A percentile compares a stretch with the other conserved stretches of the same genome.
Evolutionary conservation across 1,284 basidiomycete species (phyloP).

Genomic region (Sutorius eximius): DNA sequence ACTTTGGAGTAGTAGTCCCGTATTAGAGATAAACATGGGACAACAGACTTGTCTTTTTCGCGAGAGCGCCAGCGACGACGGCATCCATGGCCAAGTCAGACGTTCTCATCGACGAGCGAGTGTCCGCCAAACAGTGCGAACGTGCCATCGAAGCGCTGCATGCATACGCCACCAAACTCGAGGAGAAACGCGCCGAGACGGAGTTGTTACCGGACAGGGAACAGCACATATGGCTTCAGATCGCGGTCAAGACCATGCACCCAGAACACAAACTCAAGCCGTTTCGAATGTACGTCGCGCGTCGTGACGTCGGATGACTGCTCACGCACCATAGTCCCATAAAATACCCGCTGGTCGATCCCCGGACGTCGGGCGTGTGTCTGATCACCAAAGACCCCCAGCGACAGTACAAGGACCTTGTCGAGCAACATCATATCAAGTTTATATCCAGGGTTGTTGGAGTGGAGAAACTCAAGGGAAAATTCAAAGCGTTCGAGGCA

Average conservation of each 20-base stretch:
- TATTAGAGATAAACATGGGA: slow-evolving; percentile 16
- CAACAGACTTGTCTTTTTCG: slow-evolving; percentile 15
- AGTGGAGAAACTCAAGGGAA: slow-evolving; percentile 84
- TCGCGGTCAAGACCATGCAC: slow-evolving; percentile 80
- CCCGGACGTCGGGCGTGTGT: slow-evolving; percentile 76
- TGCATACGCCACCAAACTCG: slow-evolving; percentile 63
- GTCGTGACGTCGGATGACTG: not conserved
- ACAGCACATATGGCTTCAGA: slow-evolving; percentile 82
- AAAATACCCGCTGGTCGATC: slow-evolving; percentile 81
- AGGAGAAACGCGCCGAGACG: slow-evolving; percentile 63
- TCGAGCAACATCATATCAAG: slow-evolving; percentile 76
- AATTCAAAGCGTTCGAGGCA: slow-evolving; percentile 93
- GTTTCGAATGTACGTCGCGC: slow-evolving; percentile 68
- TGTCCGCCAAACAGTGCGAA: slow-evolving; percentile 73
- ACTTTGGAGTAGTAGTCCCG: not conserved
- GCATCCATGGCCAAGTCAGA: slow-evolving; percentile 45
- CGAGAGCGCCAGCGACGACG: not conserved
- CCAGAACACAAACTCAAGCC: slow-evolving; percentile 81
- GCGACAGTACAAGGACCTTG: slow-evolving; percentile 91
- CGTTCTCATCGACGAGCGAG: slow-evolving; percentile 67
- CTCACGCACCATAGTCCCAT: slow-evolving; percentile 56
- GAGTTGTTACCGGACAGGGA: slow-evolving; percentile 81
- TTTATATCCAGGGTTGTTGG: slow-evolving; percentile 94
- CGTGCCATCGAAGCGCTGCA: slow-evolving; percentile 78
- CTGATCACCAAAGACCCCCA: slow-evolving; percentile 96